phyloP scores from a whole-genome alignment of 306 rosid species.

The Heteromeles arbutifolia region DNA sequence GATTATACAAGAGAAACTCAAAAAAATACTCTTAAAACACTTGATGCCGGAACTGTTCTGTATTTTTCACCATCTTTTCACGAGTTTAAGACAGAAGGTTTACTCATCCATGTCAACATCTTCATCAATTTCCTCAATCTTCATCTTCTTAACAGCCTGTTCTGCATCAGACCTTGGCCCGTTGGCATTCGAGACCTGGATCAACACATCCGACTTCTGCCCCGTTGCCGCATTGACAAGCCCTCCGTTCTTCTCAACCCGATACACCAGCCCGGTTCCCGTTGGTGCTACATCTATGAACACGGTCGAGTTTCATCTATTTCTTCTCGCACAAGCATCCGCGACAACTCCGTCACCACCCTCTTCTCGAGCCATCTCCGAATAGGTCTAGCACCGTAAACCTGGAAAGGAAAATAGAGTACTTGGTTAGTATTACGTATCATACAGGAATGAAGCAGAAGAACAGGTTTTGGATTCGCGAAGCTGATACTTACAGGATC shows the following conservation, averaged over 20 bases:
- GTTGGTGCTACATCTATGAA: conserved; percentile 63
- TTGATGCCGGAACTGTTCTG: too few species aligned
- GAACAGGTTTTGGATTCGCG: not conserved
- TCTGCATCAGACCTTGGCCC: conserved; percentile 39
- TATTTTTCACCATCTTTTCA: too few species aligned
- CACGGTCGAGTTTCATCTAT: conserved; percentile 91
- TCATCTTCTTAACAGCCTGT: conserved; percentile 78
- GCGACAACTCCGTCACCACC: conserved; percentile 83
- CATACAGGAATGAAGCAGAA: not conserved
- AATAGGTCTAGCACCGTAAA: conserved; percentile 83
- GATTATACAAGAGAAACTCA: too few species aligned
- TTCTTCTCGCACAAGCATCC: conserved; percentile 75
- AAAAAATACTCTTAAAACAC: too few species aligned
- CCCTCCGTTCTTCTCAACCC: conserved; percentile 81
- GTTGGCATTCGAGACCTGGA: conserved; percentile 43
- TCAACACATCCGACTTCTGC: conserved; percentile 60
- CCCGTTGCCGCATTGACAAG: conserved; percentile 66
- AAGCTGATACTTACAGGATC: conserved; percentile 55
- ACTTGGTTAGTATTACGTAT: not conserved
- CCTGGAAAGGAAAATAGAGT: conserved; percentile 25
- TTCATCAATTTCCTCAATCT: conserved; percentile 61
- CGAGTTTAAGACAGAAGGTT: not conserved
- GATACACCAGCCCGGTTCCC: conserved; percentile 39
- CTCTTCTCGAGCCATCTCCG: conserved; percentile 94
- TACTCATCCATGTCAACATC: conserved; percentile 53